These are phyloP conservation scores for Gnomoniopsis smithogilvyi DNA, from an alignment of 2,329 filamentous ascomycete genomes.

Conservation along the genomic window DNA sequence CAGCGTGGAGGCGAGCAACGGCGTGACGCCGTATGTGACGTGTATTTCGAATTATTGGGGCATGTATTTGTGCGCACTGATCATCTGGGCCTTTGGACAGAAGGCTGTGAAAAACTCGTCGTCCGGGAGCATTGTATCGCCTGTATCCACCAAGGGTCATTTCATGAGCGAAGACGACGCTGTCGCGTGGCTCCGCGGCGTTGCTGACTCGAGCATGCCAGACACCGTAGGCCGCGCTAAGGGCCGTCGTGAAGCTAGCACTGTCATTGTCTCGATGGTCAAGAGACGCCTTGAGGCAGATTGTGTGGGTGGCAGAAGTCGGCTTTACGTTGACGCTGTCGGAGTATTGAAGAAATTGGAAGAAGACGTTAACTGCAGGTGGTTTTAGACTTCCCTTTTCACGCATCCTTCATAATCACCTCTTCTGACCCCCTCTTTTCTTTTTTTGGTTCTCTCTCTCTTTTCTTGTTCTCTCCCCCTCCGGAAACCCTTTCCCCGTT, in stretches of 20 bases:
- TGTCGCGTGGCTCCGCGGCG: constrained; percentile 35
- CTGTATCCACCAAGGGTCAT: constrained; percentile 22
- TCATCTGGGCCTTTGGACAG: constrained; percentile 57
- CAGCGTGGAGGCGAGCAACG: constrained; percentile 4
- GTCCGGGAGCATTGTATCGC: constrained; percentile 16
- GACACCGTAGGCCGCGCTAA: constrained; percentile 36
- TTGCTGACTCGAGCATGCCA: constrained; percentile 35
- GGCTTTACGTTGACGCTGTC: constrained; percentile 51
- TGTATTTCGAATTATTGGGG: constrained; percentile 53
- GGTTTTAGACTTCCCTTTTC: constrained; percentile 32
- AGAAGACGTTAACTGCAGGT: constrained; percentile 38
- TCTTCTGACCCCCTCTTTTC: neutral
- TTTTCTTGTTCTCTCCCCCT: neutral
- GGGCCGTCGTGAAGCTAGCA: constrained; percentile 37
- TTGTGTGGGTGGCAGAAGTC: constrained; percentile 44
- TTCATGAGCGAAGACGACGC: constrained; percentile 25
- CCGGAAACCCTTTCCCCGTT: neutral
- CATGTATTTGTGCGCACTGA: constrained; percentile 54
- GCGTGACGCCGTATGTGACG: constrained; percentile 22
- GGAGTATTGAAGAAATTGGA: constrained; percentile 50
- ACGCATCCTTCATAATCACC: neutral
- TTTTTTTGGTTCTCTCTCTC: neutral
- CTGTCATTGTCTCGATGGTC: constrained; percentile 46
- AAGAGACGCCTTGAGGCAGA: constrained; percentile 45
- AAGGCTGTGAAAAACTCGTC: constrained; percentile 18